phyloP scores from a whole-genome alignment of 192 early-diverging fungal species.

The Rhizoclosmatium globosum region DNA sequence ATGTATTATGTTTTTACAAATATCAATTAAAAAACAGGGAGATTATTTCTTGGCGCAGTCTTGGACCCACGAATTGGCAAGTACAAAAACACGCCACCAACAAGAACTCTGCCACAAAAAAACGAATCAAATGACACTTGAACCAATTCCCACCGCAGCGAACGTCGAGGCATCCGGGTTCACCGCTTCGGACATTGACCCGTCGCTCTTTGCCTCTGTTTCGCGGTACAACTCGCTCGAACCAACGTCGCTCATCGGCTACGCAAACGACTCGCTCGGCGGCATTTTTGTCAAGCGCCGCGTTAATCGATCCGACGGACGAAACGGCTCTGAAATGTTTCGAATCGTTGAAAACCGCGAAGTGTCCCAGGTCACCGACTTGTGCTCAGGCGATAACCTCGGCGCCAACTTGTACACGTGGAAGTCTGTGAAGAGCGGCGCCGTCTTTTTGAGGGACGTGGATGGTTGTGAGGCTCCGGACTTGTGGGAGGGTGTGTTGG shows the following conservation, averaged over 20 bases:
- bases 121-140: too few species aligned
- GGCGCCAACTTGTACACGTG: background rate
- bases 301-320: background rate
- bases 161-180: background rate
- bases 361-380: background rate
- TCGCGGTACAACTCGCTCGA: background rate
- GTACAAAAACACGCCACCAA: too few species aligned
- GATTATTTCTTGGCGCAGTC: too few species aligned
- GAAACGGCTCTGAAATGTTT: background rate
- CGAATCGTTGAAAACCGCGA: background rate
- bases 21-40: too few species aligned
- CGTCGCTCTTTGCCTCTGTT: background rate
- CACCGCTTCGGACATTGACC: background rate
- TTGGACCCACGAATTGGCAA: too few species aligned
- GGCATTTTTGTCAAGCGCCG: background rate
- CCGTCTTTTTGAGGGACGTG: background rate
- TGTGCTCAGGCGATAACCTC: constrained; percentile 7
- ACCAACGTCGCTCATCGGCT: background rate
- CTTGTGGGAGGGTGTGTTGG: background rate
- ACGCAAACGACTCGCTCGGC: background rate
- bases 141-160: too few species aligned
- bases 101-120: too few species aligned
- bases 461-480: background rate
- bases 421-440: background rate
- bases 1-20: too few species aligned